Conservation (phyloP, 73 alveolate genomes). For the Breviolum minutum region DNA sequence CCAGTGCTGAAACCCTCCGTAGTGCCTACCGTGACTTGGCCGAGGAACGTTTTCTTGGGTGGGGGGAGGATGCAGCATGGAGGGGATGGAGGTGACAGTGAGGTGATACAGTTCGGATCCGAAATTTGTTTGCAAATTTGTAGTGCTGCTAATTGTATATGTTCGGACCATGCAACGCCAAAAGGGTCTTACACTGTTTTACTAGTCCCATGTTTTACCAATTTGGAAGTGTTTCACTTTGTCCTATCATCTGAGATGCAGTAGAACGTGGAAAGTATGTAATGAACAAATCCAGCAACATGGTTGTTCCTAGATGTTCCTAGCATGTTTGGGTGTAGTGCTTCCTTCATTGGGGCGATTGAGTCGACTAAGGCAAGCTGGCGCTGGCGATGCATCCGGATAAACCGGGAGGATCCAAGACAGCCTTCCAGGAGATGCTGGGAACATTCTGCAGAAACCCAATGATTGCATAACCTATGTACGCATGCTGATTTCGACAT, state of each 20-base stretch:
- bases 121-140: no score
- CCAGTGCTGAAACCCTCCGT: conserved; percentile 62
- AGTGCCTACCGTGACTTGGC: conserved; percentile 84
- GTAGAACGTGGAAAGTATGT: no score
- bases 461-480: no score
- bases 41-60: neutral
- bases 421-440: conserved; percentile 23
- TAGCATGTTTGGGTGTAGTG: neutral
- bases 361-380: conserved; percentile 8
- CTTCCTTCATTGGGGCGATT: neutral
- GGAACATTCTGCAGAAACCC: neutral
- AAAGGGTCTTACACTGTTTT: no score
- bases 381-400: conserved; percentile 60
- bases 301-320: neutral
- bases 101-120: no score
- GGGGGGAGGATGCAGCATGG: neutral
- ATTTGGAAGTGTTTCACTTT: no score
- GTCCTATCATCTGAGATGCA: no score
- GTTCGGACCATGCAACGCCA: no score
- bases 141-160: no score
- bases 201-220: no score
- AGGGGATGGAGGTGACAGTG: neutral
- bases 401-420: conserved; percentile 51
- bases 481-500: no score
- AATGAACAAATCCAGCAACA: no score